Conservation (phyloP, 2,329 filamentous ascomycete species). For the Colletotrichum tropicale region DNA sequence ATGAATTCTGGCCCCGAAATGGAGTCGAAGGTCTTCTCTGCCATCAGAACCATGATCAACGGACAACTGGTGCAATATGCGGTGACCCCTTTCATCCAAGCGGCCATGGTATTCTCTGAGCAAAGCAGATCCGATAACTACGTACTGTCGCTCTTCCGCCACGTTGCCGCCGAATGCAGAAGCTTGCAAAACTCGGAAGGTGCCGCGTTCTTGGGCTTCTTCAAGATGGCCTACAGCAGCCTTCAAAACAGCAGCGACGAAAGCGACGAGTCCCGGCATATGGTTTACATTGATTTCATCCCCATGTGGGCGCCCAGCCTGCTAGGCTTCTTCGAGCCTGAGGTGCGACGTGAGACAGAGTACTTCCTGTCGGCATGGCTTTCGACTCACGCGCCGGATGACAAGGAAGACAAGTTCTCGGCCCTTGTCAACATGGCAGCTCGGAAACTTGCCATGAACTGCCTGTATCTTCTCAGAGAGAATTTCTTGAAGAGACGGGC, state of each 20-base stretch:
- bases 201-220: slow-evolving; percentile 52
- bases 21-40: slow-evolving; percentile 56
- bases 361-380: slow-evolving; percentile 48
- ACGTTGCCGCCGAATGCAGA: slow-evolving; percentile 48
- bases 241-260: slow-evolving; percentile 32
- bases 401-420: slow-evolving; percentile 33
- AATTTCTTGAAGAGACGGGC: slow-evolving; percentile 45
- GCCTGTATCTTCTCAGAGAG: slow-evolving; percentile 51
- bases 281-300: slow-evolving; percentile 29
- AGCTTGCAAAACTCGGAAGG: slow-evolving; percentile 53
- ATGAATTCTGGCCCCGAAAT: slow-evolving; percentile 56
- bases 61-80: slow-evolving; percentile 51
- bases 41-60: slow-evolving; percentile 59
- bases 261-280: slow-evolving; percentile 24
- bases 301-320: slow-evolving; percentile 57
- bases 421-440: slow-evolving; percentile 38
- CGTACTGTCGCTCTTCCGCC: slow-evolving; percentile 42
- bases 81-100: slow-evolving; percentile 62
- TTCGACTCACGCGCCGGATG: slow-evolving; percentile 17
- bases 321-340: slow-evolving; percentile 49
- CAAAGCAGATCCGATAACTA: slow-evolving; percentile 36
- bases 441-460: slow-evolving; percentile 45
- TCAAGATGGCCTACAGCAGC: slow-evolving; percentile 30
- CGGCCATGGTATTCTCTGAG: slow-evolving; percentile 58
- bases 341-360: slow-evolving; percentile 46